phyloP scores from a whole-genome alignment of 495 filamentous ascomycete genomes.

The Aspergillus indologenus region DNA sequence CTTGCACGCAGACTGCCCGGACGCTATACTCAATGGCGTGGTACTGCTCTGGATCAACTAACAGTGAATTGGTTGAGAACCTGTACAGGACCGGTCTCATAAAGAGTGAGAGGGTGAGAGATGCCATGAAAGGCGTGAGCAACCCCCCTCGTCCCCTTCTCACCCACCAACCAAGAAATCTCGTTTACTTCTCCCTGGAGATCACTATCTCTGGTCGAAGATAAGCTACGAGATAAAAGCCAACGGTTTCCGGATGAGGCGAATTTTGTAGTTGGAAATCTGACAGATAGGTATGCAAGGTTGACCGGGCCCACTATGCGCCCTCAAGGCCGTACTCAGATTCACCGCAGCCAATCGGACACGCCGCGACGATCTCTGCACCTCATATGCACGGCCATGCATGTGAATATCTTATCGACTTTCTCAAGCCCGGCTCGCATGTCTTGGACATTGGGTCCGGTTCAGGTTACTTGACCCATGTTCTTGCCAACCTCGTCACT shows the following conservation, averaged over 20 bases:
- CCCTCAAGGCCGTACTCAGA: slow-evolving; percentile 78
- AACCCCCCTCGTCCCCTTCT: not conserved
- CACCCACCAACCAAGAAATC: not conserved
- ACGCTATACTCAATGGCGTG: slow-evolving; percentile 72
- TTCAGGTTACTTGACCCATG: slow-evolving; percentile 87
- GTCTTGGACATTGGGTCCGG: slow-evolving; percentile 91
- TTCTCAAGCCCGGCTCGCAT: slow-evolving; percentile 47
- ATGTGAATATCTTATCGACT: slow-evolving; percentile 63
- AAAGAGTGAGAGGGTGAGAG: slow-evolving; percentile 62
- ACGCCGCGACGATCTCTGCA: slow-evolving; percentile 85
- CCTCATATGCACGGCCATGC: slow-evolving; percentile 96
- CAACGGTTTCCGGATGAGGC: not conserved
- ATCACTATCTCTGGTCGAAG: not conserved
- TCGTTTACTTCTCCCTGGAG: too few species aligned
- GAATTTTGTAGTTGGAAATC: slow-evolving; percentile 2
- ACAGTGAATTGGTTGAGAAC: slow-evolving; percentile 76
- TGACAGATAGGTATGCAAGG: slow-evolving; percentile 45
- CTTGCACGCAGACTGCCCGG: slow-evolving; percentile 7
- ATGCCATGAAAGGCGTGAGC: slow-evolving; percentile 73
- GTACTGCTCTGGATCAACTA: slow-evolving; percentile 76
- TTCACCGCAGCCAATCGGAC: slow-evolving; percentile 86
- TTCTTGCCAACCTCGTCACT: slow-evolving; percentile 76
- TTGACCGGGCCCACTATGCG: slow-evolving; percentile 84
- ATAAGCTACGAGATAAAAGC: not conserved
- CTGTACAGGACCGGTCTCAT: slow-evolving; percentile 71